Conservation (phyloP, 73 alveolate genomes). For the Stentor coeruleus region DNA sequence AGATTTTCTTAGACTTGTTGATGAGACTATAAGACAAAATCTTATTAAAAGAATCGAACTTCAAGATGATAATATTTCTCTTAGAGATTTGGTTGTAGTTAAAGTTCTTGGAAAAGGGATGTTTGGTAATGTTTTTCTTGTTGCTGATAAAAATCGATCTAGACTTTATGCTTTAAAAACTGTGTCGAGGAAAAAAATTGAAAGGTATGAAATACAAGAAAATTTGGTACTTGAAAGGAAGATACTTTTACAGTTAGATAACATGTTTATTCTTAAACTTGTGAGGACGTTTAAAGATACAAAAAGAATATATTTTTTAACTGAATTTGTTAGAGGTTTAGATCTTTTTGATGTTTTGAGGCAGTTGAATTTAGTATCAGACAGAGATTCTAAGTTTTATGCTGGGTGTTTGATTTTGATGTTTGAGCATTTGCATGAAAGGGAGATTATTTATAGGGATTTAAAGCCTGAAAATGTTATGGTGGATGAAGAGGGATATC, state of each 20-base stretch:
- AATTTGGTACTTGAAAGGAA: constrained; percentile 58
- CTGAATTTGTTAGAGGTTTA: constrained; percentile 66
- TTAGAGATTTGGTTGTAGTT: constrained; percentile 48
- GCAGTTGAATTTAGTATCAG: constrained; percentile 55
- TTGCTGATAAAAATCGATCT: constrained; percentile 44
- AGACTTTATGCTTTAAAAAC: constrained; percentile 66
- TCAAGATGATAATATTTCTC: constrained; percentile 29
- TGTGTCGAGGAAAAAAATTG: constrained; percentile 59
- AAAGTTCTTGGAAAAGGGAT: constrained; percentile 65
- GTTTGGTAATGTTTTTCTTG: constrained; percentile 74
- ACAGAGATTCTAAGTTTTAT: constrained; percentile 42
- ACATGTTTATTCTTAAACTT: constrained; percentile 61
- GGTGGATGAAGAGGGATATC: constrained; percentile 56
- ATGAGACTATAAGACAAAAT: constrained; percentile 25
- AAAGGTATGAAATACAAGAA: constrained; percentile 47
- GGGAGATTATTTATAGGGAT: constrained; percentile 56
- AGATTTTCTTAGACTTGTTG: constrained; percentile 37
- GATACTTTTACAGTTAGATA: constrained; percentile 54
- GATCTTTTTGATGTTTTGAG: constrained; percentile 74
- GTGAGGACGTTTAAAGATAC: constrained; percentile 72
- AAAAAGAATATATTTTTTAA: constrained; percentile 53
- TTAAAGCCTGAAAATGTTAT: constrained; percentile 74
- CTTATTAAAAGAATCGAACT: constrained; percentile 45
- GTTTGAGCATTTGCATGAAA: constrained; percentile 68
- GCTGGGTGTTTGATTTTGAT: constrained; percentile 37